Percentiles rank a stretch among this genome's conserved stretches.
These are phyloP conservation scores for Dictyostelium intermedium DNA, from an alignment of 78 protist genomes.

Conservation along the genomic window DNA sequence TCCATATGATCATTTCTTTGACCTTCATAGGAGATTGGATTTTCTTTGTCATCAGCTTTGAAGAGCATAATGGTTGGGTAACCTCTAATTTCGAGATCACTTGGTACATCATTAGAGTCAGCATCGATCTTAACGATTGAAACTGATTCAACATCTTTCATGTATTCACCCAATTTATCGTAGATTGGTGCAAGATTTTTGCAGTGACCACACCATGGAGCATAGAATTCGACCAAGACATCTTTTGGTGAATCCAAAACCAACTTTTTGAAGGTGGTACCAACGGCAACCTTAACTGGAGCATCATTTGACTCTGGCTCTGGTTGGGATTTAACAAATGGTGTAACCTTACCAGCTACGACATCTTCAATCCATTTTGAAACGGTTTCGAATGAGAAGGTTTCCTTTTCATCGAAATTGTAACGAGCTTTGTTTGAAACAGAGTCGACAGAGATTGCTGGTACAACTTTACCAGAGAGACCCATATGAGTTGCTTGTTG, in stretches of 20 bases:
- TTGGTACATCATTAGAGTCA: constrained; percentile 78
- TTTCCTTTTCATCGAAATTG: constrained; percentile 10
- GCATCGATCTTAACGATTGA: constrained; percentile 92
- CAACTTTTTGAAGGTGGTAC: constrained; percentile 62
- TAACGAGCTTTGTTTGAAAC: constrained; percentile 6
- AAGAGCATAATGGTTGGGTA: constrained; percentile 92
- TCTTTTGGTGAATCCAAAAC: constrained; percentile 85
- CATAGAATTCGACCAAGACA: constrained; percentile 93
- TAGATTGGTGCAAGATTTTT: constrained; percentile 85
- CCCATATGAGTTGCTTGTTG: constrained; percentile 81
- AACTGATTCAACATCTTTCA: constrained; percentile 38
- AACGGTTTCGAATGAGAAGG: constrained; percentile 19
- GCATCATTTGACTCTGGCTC: constrained; percentile 66
- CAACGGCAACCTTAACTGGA: constrained; percentile 87
- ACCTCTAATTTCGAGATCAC: constrained; percentile 74
- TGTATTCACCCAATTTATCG: constrained; percentile 82
- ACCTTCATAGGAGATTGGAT: constrained; percentile 57
- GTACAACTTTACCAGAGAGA: constrained; percentile 51
- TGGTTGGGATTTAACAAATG: constrained; percentile 73
- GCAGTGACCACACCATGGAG: constrained; percentile 94
- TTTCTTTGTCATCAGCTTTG: constrained; percentile 66
- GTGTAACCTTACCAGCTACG: constrained; percentile 11
- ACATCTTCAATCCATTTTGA: not conserved
- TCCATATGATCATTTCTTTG: constrained; percentile 26
- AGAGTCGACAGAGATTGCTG: constrained; percentile 54